A percentile compares a stretch with the other conserved stretches of the same genome.
These are phyloP conservation scores for Trifolium fragiferum DNA, from an alignment of 306 rosid genomes.

Conservation along the genomic window DNA sequence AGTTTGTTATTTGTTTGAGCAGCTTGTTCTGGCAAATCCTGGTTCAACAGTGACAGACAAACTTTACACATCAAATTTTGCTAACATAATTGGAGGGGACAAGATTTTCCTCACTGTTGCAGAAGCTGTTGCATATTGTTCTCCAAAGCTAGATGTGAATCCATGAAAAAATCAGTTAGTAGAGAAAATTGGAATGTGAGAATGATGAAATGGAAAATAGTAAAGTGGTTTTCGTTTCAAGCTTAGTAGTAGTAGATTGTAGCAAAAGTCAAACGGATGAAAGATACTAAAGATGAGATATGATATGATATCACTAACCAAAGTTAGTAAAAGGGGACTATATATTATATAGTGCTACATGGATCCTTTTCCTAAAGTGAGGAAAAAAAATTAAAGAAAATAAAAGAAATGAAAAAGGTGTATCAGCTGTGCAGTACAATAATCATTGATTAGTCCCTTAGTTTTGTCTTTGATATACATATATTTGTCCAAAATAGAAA, in stretches of 20 bases:
- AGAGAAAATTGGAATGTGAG: constrained; percentile 20
- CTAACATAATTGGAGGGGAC: constrained; percentile 68
- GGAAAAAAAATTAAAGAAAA: constrained; percentile 16
- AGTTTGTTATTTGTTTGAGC: constrained; percentile 35
- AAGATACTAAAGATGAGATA: constrained; percentile 17
- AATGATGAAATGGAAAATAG: not conserved
- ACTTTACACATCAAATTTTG: constrained; percentile 66
- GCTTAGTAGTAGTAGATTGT: not conserved
- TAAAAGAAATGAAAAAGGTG: constrained; percentile 22
- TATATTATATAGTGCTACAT: constrained; percentile 15
- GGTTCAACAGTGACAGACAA: constrained; percentile 82
- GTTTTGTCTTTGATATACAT: constrained; percentile 15
- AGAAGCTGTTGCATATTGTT: constrained; percentile 74
- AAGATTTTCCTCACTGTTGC: constrained; percentile 86
- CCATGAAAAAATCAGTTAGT: constrained; percentile 43
- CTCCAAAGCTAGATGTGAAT: constrained; percentile 67
- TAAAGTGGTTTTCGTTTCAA: not conserved
- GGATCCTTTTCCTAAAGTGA: constrained; percentile 45
- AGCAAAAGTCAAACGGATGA: constrained; percentile 11
- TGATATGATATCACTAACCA: constrained; percentile 28
- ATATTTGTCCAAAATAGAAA: constrained; percentile 35
- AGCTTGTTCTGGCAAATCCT: constrained; percentile 94
- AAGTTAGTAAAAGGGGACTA: constrained; percentile 26
- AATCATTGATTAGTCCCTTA: not conserved
- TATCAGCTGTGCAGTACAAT: constrained; percentile 38